Conservation (phyloP, 176 grass and related monocot species). For the Oryza longistaminata region DNA sequence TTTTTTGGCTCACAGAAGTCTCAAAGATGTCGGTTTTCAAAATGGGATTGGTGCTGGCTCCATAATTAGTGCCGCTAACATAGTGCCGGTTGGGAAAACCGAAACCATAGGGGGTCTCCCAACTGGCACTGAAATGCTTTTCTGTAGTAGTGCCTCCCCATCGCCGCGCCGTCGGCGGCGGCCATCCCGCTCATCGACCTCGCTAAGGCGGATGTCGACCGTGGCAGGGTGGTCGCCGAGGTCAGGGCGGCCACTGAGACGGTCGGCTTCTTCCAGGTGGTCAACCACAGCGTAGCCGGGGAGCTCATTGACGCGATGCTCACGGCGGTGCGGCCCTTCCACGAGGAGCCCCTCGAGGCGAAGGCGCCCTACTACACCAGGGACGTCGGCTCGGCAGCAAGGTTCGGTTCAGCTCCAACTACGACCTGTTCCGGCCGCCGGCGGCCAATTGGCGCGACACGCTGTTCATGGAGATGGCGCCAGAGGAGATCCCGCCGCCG, state of each 20-base stretch:
- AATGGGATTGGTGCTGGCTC: too few species aligned
- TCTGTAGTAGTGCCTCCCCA: too few species aligned
- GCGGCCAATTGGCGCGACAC: constrained; percentile 65
- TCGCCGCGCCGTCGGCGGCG: neutral
- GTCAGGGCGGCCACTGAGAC: constrained; percentile 11
- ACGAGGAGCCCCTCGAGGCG: constrained; percentile 42
- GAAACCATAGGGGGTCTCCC: too few species aligned
- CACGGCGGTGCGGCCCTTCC: constrained; percentile 29
- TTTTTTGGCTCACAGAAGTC: too few species aligned
- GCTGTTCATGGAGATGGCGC: constrained; percentile 38
- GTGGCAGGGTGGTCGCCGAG: neutral
- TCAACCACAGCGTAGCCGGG: constrained; percentile 46
- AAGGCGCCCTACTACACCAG: constrained; percentile 56
- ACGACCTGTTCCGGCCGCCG: constrained; percentile 42
- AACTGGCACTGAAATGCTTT: too few species aligned
- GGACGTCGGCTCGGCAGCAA: neutral
- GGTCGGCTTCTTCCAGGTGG: constrained; percentile 62
- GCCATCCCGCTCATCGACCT: constrained; percentile 30
- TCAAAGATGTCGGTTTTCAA: too few species aligned
- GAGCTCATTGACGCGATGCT: constrained; percentile 44
- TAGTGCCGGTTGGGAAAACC: too few species aligned
- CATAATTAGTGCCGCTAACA: too few species aligned
- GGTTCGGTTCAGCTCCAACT: constrained; percentile 35
- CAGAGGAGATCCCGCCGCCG: constrained; percentile 31
- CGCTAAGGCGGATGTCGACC: neutral